Percentiles rank a stretch among this genome's conserved stretches.
Evolutionary conservation across 2,329 filamentous ascomycete genomes (phyloP).

Genomic region (Fusarium sp.): DNA sequence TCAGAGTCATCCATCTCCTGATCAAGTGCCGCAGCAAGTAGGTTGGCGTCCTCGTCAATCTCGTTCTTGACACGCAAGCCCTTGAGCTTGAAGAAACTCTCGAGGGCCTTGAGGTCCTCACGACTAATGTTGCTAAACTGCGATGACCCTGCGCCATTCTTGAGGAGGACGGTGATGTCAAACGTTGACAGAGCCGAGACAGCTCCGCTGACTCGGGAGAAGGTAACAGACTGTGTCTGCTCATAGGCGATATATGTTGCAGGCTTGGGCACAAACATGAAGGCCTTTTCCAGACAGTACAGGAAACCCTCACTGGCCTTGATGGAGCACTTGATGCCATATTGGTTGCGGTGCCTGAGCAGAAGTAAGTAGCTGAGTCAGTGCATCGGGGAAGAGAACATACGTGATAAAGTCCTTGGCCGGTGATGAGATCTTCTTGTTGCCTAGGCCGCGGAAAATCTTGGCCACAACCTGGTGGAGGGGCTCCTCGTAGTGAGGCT

Average conservation of each 20-base stretch:
- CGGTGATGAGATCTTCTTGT: conserved; percentile 94
- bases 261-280: conserved; percentile 99
- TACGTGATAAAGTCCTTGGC: conserved; percentile 93
- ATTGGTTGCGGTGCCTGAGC: conserved; percentile 86
- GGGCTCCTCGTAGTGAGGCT: conserved; percentile 92
- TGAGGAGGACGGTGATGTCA: conserved; percentile 94
- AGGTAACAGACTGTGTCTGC: conserved; percentile 90
- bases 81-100: conserved; percentile 97
- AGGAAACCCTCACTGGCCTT: conserved; percentile 98
- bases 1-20: conserved; percentile 89
- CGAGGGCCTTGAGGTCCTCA: conserved; percentile 96
- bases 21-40: conserved; percentile 86
- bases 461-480: conserved; percentile 94
- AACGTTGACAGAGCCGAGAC: conserved; percentile 96
- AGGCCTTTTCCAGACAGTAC: conserved; percentile 97
- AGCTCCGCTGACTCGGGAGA: conserved; percentile 95
- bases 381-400: conserved; percentile 43
- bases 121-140: conserved; percentile 99
- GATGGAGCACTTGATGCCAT: conserved; percentile 99
- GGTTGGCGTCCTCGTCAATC: conserved; percentile 92
- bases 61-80: conserved; percentile 97
- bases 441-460: conserved; percentile 93
- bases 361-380: conserved; percentile 49
- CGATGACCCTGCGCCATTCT: conserved; percentile 87
- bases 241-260: conserved; percentile 98